phyloP scores from a whole-genome alignment of 768 basidiomycete genomes.

The Phaffia australis region DNA sequence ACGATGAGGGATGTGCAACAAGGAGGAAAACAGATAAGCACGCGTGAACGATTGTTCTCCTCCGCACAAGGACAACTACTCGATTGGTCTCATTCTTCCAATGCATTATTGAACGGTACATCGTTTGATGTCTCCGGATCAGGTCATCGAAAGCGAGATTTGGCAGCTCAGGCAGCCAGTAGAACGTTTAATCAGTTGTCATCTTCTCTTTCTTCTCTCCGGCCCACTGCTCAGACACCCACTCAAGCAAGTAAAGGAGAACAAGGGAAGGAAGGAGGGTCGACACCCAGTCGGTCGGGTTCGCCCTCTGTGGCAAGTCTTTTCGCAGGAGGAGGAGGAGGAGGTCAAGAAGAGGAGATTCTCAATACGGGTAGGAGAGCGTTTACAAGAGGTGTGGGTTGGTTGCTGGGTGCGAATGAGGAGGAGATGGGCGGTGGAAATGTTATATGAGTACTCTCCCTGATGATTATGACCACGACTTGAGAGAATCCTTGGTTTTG shows the following conservation, averaged over 20 bases:
- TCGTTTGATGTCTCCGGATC: background rate
- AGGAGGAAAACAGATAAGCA: slow-evolving; percentile 40
- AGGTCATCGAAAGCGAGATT: slow-evolving; percentile 20
- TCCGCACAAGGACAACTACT: background rate
- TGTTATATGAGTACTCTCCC: slow-evolving; percentile 1
- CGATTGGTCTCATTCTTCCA: background rate
- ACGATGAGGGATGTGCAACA: slow-evolving; percentile 27
- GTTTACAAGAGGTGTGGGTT: slow-evolving; percentile 82
- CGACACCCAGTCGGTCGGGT: slow-evolving; percentile 15
- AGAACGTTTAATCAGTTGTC: slow-evolving; percentile 18
- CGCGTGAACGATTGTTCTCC: slow-evolving; percentile 33
- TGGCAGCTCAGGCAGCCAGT: slow-evolving; percentile 19
- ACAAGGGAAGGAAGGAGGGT: slow-evolving; percentile 38
- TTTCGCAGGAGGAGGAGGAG: slow-evolving; percentile 32
- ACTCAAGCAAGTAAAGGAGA: slow-evolving; percentile 34
- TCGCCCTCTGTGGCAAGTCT: slow-evolving; percentile 14
- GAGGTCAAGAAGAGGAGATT: slow-evolving; percentile 39
- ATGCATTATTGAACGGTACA: background rate
- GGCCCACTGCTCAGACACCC: slow-evolving; percentile 3
- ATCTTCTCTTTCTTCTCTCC: slow-evolving; percentile 25
- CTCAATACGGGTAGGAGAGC: slow-evolving; percentile 61
- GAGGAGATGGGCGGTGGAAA: slow-evolving; percentile 31
- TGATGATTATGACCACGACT: background rate
- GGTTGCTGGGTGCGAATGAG: slow-evolving; percentile 79
- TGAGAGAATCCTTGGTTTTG: background rate